Conservation (phyloP, 495 filamentous ascomycete species). For the Staphylotrichum tortipilum region DNA sequence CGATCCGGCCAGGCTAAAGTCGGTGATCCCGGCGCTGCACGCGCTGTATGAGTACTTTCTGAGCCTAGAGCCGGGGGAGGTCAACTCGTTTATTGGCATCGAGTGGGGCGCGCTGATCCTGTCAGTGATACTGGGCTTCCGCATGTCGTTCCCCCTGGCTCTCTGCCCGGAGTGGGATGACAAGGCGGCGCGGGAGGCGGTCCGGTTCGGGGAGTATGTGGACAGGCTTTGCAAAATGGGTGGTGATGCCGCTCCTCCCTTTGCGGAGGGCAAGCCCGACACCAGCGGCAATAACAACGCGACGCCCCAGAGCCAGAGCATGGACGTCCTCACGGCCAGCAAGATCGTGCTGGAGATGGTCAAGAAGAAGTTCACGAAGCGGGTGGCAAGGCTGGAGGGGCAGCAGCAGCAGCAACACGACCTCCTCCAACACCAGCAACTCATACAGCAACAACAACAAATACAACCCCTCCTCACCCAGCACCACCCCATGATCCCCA, state of each 20-base stretch:
- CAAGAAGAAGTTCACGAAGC: slow-evolving; percentile 28
- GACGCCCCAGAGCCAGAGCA: slow-evolving; percentile 3
- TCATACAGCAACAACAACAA: slow-evolving; percentile 4
- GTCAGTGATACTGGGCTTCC: slow-evolving; percentile 31
- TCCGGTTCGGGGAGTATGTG: slow-evolving; percentile 28
- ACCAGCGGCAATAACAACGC: not conserved
- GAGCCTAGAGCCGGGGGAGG: slow-evolving; percentile 9
- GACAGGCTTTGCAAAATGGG: slow-evolving; percentile 19
- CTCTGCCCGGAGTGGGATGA: slow-evolving; percentile 33
- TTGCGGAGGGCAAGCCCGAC: not conserved
- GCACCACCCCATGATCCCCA: not conserved
- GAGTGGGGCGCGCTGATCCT: slow-evolving; percentile 32
- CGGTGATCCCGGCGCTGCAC: slow-evolving; percentile 14
- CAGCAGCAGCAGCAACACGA: not conserved
- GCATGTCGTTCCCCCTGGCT: slow-evolving; percentile 32
- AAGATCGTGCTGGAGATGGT: slow-evolving; percentile 34
- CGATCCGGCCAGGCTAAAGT: slow-evolving; percentile 8
- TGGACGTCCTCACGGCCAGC: slow-evolving; percentile 31
- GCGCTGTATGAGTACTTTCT: slow-evolving; percentile 25
- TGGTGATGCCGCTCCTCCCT: not conserved
- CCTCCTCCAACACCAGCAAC: no score
- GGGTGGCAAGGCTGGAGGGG: slow-evolving; percentile 27
- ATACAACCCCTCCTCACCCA: not conserved
- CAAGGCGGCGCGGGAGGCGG: slow-evolving; percentile 16
- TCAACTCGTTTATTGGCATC: slow-evolving; percentile 26